phyloP scores from a whole-genome alignment of 2,329 filamentous ascomycete species.

The Diaporthe nobilis region DNA sequence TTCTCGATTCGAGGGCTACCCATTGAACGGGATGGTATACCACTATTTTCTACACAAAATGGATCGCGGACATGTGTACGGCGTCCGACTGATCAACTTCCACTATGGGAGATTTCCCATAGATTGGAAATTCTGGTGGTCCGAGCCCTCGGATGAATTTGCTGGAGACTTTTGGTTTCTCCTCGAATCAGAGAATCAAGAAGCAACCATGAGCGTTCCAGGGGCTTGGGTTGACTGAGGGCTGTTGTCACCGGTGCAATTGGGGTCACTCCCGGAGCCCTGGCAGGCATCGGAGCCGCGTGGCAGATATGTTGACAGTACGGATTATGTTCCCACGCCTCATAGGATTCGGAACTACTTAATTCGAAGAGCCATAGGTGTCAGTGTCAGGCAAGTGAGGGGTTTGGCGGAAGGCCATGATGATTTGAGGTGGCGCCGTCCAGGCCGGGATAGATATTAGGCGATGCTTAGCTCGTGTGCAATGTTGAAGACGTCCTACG shows the following conservation, averaged over 20 bases:
- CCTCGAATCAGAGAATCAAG: background rate
- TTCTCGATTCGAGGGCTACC: no score
- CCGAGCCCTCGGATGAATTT: constrained; percentile 12
- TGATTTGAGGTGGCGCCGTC: no score
- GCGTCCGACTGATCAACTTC: background rate
- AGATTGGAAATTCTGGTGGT: constrained; percentile 17
- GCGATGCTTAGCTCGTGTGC: background rate
- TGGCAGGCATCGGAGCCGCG: background rate
- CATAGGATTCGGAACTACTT: background rate
- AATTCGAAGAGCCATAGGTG: background rate
- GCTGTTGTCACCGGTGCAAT: background rate
- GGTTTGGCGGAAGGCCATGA: no score
- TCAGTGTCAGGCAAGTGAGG: no score
- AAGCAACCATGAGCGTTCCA: background rate
- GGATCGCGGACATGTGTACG: background rate
- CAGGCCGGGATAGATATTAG: background rate
- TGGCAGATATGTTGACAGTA: background rate
- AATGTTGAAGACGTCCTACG: no score
- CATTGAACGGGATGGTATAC: no score
- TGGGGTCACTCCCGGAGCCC: background rate
- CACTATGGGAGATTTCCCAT: background rate
- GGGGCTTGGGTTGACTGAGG: constrained; percentile 2
- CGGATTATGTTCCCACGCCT: background rate
- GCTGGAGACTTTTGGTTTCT: background rate
- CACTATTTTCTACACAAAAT: no score